Percentiles rank a stretch among this genome's conserved stretches.
phyloP scores from a whole-genome alignment of 306 rosid genomes.

The Prunus mongolica region DNA sequence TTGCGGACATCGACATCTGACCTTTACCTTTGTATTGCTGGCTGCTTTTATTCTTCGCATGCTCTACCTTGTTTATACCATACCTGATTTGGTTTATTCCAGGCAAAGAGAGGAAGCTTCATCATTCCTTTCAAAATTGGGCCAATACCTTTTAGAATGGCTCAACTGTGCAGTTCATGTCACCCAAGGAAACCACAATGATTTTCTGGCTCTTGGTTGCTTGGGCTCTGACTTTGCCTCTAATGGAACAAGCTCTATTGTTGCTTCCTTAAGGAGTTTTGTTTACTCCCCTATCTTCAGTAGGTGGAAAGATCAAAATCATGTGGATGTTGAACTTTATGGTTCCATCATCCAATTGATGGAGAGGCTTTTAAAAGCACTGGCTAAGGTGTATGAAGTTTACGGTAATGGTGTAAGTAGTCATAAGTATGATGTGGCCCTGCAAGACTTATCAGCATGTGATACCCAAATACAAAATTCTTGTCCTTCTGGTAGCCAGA shows the following conservation, averaged over 20 bases:
- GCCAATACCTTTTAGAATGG: slow-evolving; percentile 47
- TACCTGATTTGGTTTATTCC: slow-evolving; percentile 25
- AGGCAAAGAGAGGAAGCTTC: slow-evolving; percentile 56
- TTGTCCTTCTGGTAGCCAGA: slow-evolving; percentile 33
- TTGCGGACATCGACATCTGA: not conserved
- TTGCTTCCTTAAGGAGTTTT: slow-evolving; percentile 57
- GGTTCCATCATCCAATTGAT: slow-evolving; percentile 45
- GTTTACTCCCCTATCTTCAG: slow-evolving; percentile 59
- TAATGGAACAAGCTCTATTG: slow-evolving; percentile 40
- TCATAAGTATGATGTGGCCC: slow-evolving; percentile 37
- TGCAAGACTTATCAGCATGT: slow-evolving; percentile 37
- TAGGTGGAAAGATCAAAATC: slow-evolving; percentile 39
- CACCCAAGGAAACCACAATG: slow-evolving; percentile 49
- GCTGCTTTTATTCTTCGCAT: slow-evolving; percentile 2
- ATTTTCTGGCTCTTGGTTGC: slow-evolving; percentile 37
- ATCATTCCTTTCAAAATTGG: slow-evolving; percentile 49
- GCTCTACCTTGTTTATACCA: slow-evolving; percentile 9
- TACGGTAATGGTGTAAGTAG: slow-evolving; percentile 43
- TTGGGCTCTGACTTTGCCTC: slow-evolving; percentile 42
- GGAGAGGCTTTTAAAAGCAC: slow-evolving; percentile 60
- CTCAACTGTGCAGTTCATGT: slow-evolving; percentile 47
- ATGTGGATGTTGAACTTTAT: slow-evolving; percentile 36
- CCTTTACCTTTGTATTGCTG: not conserved
- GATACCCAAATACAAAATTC: slow-evolving; percentile 33
- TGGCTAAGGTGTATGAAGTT: slow-evolving; percentile 57